Percentiles rank a stretch among this genome's conserved stretches.
Evolutionary conservation across 108 stramenopile species (phyloP).

Genomic region (Pseudonitzschia delicatissima): DNA sequence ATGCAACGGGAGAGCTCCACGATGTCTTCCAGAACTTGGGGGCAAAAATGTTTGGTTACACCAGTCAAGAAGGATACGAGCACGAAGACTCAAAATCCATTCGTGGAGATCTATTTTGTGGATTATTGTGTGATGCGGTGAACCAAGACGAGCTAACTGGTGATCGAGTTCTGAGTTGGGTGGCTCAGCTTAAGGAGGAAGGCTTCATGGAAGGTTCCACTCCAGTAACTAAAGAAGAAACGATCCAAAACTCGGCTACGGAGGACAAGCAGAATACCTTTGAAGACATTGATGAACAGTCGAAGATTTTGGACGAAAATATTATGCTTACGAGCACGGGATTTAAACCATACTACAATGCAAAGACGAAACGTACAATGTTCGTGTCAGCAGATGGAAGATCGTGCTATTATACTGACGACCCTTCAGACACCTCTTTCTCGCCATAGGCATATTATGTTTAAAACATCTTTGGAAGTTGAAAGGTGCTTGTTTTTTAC

Average conservation of each 20-base stretch:
- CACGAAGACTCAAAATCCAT: constrained; percentile 79
- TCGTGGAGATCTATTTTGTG: constrained; percentile 84
- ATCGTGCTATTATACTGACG: constrained; percentile 39
- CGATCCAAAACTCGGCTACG: constrained; percentile 11
- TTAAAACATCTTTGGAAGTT: too few relatives aligned
- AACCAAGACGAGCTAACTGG: constrained; percentile 84
- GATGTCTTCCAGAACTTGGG: constrained; percentile 82
- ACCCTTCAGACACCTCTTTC: constrained; percentile 8
- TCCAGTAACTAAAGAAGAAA: constrained; percentile 7
- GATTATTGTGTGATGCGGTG: constrained; percentile 74
- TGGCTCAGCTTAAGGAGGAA: constrained; percentile 64
- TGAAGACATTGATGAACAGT: constrained; percentile 34
- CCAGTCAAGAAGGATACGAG: constrained; percentile 75
- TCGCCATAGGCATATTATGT: too few relatives aligned
- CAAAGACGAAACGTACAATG: constrained; percentile 65
- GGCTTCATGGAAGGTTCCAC: constrained; percentile 63
- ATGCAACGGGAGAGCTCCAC: constrained; percentile 84
- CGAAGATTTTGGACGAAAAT: constrained; percentile 29
- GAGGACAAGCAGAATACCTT: constrained; percentile 17
- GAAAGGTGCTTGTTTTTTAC: too few relatives aligned
- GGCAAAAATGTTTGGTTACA: constrained; percentile 76
- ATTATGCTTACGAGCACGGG: constrained; percentile 36
- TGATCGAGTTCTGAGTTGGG: constrained; percentile 74
- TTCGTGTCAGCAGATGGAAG: constrained; percentile 35
- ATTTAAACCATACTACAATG: constrained; percentile 65